Evolutionary conservation across 2,329 filamentous ascomycete genomes (phyloP).

Genomic region (Pseudopithomyces maydicus): DNA sequence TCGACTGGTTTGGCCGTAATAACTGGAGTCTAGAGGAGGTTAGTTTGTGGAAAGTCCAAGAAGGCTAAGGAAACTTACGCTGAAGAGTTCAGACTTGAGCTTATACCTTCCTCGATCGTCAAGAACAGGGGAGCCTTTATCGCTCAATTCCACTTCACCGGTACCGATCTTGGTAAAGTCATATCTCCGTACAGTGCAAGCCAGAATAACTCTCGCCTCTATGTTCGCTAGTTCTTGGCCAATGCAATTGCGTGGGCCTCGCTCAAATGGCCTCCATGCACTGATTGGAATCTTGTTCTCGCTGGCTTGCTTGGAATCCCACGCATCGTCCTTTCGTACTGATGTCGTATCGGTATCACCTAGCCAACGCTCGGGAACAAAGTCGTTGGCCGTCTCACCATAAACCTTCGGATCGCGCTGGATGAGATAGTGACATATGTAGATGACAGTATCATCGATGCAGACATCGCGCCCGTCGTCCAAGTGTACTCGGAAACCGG

Average conservation of each 20-base stretch:
- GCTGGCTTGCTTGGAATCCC: constrained; percentile 10
- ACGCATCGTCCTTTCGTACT: constrained; percentile 16
- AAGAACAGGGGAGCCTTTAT: constrained; percentile 28
- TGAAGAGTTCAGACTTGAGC: constrained; percentile 38
- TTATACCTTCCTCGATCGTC: constrained; percentile 35
- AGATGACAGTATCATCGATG: constrained; percentile 52
- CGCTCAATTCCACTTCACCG: constrained; percentile 32
- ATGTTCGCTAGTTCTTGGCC: constrained; percentile 62
- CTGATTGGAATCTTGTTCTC: constrained; percentile 41
- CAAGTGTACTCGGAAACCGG: constrained; percentile 50
- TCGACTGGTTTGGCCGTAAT: constrained; percentile 41
- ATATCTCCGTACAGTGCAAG: constrained; percentile 39
- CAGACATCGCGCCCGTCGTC: constrained; percentile 51
- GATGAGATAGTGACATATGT: constrained; percentile 48
- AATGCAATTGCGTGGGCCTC: constrained; percentile 62
- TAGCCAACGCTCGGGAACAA: constrained; percentile 44
- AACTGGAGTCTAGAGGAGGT: constrained; percentile 30
- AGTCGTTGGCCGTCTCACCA: constrained; percentile 37
- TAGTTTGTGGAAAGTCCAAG: neutral
- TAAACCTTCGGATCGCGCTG: constrained; percentile 43
- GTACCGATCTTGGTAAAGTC: constrained; percentile 43
- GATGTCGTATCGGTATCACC: constrained; percentile 39
- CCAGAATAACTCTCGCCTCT: constrained; percentile 59
- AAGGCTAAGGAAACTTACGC: constrained; percentile 27
- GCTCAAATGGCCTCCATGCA: constrained; percentile 62